Evolutionary conservation across 106 monocot genomes (phyloP).

Genomic region (Phalaenopsis aphrodite): DNA sequence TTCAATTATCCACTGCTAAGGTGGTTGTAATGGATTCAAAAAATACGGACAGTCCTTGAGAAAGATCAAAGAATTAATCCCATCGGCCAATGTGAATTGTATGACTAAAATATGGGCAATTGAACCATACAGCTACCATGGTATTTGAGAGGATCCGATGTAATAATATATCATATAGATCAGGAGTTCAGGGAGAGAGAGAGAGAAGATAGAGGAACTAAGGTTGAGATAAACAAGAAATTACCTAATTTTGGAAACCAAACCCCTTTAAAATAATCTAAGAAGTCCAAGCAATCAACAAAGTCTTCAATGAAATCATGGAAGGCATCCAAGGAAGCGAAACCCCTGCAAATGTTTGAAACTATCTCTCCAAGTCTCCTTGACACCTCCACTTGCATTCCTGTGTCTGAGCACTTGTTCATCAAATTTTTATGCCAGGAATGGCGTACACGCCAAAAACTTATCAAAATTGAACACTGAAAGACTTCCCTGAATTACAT

Average conservation of each 20-base stretch:
- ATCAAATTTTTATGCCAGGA: conserved; percentile 84
- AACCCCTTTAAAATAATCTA: conserved; percentile 78
- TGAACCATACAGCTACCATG: background rate
- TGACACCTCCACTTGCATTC: conserved; percentile 36
- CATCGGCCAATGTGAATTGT: background rate
- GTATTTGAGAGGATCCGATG: background rate
- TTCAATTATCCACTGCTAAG: background rate
- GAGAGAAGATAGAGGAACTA: background rate
- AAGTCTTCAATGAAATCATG: conserved; percentile 63
- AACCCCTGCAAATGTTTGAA: conserved; percentile 49
- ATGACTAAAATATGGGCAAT: background rate
- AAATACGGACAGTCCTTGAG: background rate
- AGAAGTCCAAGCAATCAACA: conserved; percentile 58
- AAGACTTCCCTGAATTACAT: conserved; percentile 60
- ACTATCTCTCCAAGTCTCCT: conserved; percentile 51
- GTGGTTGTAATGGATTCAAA: background rate
- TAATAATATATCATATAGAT: background rate
- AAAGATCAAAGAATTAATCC: background rate
- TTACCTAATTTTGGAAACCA: conserved; percentile 87
- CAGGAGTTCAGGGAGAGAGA: background rate
- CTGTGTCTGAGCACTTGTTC: conserved; percentile 42
- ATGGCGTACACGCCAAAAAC: conserved; percentile 81
- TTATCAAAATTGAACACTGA: conserved; percentile 70
- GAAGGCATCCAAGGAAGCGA: conserved; percentile 37
- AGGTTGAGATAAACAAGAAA: background rate